A percentile compares a stretch with the other conserved stretches of the same genome.
Evolutionary conservation across 1,284 basidiomycete genomes (phyloP).

Genomic region (Malassezia sp.): DNA sequence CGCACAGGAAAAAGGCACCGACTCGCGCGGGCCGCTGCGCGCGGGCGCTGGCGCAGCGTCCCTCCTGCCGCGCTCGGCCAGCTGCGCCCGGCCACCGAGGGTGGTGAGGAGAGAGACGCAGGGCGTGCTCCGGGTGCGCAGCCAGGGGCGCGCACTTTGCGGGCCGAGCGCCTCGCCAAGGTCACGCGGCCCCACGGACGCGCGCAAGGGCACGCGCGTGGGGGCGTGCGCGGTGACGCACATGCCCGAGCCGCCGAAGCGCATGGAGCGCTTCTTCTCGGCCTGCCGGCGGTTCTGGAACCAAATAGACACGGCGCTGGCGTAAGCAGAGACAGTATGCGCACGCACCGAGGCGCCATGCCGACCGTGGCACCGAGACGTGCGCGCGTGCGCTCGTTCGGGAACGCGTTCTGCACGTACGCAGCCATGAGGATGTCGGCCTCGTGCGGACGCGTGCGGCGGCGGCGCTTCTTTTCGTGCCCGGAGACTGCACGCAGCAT

Average conservation of each 20-base stretch:
- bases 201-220: too few relatives aligned
- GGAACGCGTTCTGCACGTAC: conserved; percentile 37
- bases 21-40: neutral
- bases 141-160: conserved; percentile 8
- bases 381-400: conserved; percentile 33
- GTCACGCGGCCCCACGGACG: neutral
- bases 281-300: conserved; percentile 43
- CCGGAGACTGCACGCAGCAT: neutral
- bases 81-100: conserved; percentile 23
- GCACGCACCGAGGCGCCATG: conserved; percentile 35
- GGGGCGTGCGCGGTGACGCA: neutral
- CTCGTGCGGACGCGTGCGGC: conserved; percentile 34
- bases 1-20: neutral
- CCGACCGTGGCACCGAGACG: conserved; percentile 27
- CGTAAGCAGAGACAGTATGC: conserved; percentile 14
- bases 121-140: conserved; percentile 24
- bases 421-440: conserved; percentile 30
- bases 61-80: conserved; percentile 22
- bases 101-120: conserved; percentile 27
- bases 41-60: too few relatives aligned
- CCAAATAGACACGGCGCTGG: conserved; percentile 34
- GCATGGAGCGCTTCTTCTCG: conserved; percentile 41
- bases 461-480: conserved; percentile 19
- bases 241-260: conserved; percentile 24
- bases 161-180: conserved; percentile 14